Evolutionary conservation across 2,329 filamentous ascomycete genomes (phyloP).

Genomic region (Hypoxylon sp.): DNA sequence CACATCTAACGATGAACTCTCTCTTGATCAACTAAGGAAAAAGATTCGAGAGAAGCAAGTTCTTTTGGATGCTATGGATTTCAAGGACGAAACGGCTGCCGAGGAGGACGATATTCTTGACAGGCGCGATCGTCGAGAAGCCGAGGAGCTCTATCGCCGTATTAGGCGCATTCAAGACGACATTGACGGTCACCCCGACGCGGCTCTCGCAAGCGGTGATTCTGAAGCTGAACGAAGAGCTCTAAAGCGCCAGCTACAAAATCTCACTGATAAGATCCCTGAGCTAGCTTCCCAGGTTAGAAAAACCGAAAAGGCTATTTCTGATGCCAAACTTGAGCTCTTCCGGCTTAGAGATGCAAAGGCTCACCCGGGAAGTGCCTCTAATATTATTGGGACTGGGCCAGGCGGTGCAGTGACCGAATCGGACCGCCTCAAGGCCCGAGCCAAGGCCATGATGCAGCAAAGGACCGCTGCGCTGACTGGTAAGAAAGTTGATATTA

Average conservation of each 20-base stretch:
- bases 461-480: slow-evolving; percentile 92
- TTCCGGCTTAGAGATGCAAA: slow-evolving; percentile 96
- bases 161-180: slow-evolving; percentile 94
- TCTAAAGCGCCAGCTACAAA: slow-evolving; percentile 89
- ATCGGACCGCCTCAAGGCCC: slow-evolving; percentile 91
- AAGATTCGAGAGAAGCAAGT: slow-evolving; percentile 95
- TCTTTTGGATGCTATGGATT: slow-evolving; percentile 94
- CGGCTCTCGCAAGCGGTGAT: slow-evolving; percentile 75
- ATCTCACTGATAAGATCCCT: slow-evolving; percentile 87
- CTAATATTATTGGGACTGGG: slow-evolving; percentile 89
- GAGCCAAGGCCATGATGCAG: slow-evolving; percentile 98
- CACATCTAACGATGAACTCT: slow-evolving; percentile 81
- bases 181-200: slow-evolving; percentile 90
- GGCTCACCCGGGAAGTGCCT: slow-evolving; percentile 83
- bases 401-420: slow-evolving; percentile 92
- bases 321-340: slow-evolving; percentile 89
- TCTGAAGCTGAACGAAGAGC: slow-evolving; percentile 88
- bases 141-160: slow-evolving; percentile 92
- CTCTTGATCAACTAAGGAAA: slow-evolving; percentile 89
- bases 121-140: slow-evolving; percentile 88
- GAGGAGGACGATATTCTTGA: slow-evolving; percentile 95
- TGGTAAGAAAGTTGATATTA: slow-evolving; percentile 79
- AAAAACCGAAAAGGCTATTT: slow-evolving; percentile 89
- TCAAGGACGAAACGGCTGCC: slow-evolving; percentile 87
- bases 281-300: slow-evolving; percentile 93